Evolutionary conservation across 2,329 filamentous ascomycete species (phyloP).

Genomic region (Fusarium denticulatum): DNA sequence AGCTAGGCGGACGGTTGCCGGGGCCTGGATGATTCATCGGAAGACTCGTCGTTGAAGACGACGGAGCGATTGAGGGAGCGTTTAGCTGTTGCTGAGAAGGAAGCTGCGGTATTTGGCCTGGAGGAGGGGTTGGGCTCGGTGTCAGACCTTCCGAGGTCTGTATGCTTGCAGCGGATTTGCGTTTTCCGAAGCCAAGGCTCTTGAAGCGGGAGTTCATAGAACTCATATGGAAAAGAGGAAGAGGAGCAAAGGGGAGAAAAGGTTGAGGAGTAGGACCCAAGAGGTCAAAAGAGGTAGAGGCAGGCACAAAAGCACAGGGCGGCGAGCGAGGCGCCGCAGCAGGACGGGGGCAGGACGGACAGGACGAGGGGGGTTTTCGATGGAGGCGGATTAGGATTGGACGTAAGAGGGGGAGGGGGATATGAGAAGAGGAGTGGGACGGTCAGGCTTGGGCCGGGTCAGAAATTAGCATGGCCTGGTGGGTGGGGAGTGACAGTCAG

Average conservation of each 20-base stretch:
- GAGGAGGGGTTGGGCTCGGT: constrained; percentile 48
- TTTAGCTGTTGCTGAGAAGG: constrained; percentile 55
- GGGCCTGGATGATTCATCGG: constrained; percentile 71
- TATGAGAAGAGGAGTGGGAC: constrained; percentile 17
- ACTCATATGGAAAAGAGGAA: constrained; percentile 66
- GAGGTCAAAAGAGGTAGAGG: constrained; percentile 38
- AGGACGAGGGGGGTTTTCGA: constrained; percentile 36
- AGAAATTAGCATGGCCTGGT: no score
- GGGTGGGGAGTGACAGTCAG: no score
- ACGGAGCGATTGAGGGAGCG: constrained; percentile 50
- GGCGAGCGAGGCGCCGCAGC: constrained; percentile 36
- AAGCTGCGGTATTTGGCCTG: constrained; percentile 63
- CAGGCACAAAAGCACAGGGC: constrained; percentile 32
- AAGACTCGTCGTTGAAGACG: constrained; percentile 59
- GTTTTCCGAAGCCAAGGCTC: constrained; percentile 83
- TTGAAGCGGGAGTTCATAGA: constrained; percentile 84
- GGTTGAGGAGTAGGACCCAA: constrained; percentile 42
- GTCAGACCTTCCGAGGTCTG: constrained; percentile 57
- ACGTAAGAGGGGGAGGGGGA: constrained; percentile 29
- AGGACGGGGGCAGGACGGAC: constrained; percentile 31
- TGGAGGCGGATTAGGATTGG: constrained; percentile 31
- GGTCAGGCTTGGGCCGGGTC: constrained; percentile 38
- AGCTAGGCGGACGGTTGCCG: constrained; percentile 72
- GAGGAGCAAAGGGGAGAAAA: constrained; percentile 38
- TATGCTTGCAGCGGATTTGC: constrained; percentile 74